phyloP scores from a whole-genome alignment of 2,329 filamentous ascomycete genomes.

The Diatrype stigma region DNA sequence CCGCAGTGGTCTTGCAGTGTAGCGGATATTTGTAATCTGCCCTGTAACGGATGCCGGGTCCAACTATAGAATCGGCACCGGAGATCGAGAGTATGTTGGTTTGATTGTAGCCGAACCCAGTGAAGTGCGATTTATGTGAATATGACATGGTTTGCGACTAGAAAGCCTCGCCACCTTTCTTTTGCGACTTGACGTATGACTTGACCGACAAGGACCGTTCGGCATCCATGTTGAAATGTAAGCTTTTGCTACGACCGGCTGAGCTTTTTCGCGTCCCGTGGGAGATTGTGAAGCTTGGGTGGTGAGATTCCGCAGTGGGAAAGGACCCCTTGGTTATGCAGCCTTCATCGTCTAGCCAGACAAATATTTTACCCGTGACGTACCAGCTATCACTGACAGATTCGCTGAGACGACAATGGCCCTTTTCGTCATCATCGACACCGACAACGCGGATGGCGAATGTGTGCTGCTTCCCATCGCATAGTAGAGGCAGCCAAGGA shows the following conservation, averaged over 20 bases:
- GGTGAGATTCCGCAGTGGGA: conserved; percentile 28
- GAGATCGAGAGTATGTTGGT: conserved; percentile 18
- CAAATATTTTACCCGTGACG: conserved; percentile 61
- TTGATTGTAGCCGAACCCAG: conserved; percentile 12
- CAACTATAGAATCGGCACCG: conserved; percentile 8
- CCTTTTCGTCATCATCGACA: conserved; percentile 48
- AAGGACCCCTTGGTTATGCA: conserved; percentile 46
- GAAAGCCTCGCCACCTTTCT: conserved; percentile 9
- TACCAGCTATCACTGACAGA: conserved; percentile 57
- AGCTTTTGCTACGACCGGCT: conserved; percentile 51
- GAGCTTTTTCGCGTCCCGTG: conserved; percentile 28
- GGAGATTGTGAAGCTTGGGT: conserved; percentile 42
- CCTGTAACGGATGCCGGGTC: conserved; percentile 20
- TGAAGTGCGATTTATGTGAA: conserved; percentile 9
- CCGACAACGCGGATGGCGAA: conserved; percentile 58
- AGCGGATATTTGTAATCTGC: conserved; percentile 54
- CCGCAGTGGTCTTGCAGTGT: conserved; percentile 45
- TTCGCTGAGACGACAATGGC: conserved; percentile 41
- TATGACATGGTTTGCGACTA: conserved; percentile 16
- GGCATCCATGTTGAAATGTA: conserved; percentile 54
- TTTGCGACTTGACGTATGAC: conserved; percentile 44
- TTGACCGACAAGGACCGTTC: conserved; percentile 48
- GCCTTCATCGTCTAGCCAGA: conserved; percentile 49
- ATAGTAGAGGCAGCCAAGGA: conserved; percentile 55
- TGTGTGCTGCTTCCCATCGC: conserved; percentile 48